Conservation (phyloP, 1,284 basidiomycete genomes). For the Tilletia horrida region DNA sequence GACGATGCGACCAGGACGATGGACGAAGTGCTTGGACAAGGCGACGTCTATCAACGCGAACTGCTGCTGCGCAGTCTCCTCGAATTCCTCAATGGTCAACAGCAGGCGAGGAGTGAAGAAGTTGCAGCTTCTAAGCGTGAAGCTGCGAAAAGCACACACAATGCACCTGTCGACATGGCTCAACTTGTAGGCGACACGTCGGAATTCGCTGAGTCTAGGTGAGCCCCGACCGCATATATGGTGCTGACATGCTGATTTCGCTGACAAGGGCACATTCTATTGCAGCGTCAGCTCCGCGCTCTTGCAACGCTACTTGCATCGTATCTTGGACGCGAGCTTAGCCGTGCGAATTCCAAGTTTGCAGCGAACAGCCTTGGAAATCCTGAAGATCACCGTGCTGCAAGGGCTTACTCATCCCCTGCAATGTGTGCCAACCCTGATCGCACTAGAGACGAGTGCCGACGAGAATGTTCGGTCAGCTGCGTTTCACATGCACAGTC, state of each 20-base stretch:
- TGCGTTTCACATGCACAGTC: slow-evolving; percentile 74
- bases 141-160: background rate
- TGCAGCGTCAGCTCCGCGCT: slow-evolving; percentile 79
- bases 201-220: slow-evolving; percentile 89
- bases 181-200: slow-evolving; percentile 91
- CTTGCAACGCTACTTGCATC: slow-evolving; percentile 82
- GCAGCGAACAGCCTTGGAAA: slow-evolving; percentile 81
- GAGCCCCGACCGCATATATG: slow-evolving; percentile 40
- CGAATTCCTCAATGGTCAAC: slow-evolving; percentile 58
- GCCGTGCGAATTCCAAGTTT: slow-evolving; percentile 56
- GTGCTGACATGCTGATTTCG: too few relatives aligned
- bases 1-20: slow-evolving; percentile 76
- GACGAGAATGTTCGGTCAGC: slow-evolving; percentile 65
- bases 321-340: slow-evolving; percentile 75
- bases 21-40: slow-evolving; percentile 74
- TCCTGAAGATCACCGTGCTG: slow-evolving; percentile 84
- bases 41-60: slow-evolving; percentile 69
- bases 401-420: slow-evolving; percentile 94
- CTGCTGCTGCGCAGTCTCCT: slow-evolving; percentile 81
- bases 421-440: slow-evolving; percentile 84
- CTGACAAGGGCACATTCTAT: slow-evolving; percentile 49
- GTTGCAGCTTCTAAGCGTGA: slow-evolving; percentile 25
- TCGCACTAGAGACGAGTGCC: slow-evolving; percentile 84
- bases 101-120: slow-evolving; percentile 24
- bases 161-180: slow-evolving; percentile 63